A percentile compares a stretch with the other conserved stretches of the same genome.
These are phyloP conservation scores for Coemansia sp. DNA, from an alignment of 192 early-diverging fungal species.

Conservation along the genomic window DNA sequence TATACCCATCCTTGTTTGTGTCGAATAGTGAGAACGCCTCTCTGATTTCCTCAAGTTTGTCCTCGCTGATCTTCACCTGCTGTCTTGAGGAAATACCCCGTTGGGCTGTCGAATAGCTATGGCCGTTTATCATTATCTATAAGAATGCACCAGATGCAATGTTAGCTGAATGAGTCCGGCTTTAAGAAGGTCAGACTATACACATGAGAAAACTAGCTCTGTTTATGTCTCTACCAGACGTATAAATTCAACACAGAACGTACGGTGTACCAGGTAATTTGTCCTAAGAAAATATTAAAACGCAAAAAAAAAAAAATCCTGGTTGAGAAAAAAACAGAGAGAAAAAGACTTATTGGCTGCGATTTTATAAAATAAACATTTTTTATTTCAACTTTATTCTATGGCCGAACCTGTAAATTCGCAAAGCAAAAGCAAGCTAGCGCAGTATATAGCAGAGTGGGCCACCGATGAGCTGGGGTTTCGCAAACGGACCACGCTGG, in stretches of 20 bases:
- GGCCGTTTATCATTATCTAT: constrained; percentile 20
- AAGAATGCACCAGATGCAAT: neutral
- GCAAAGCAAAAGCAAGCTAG: constrained; percentile 23
- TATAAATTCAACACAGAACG: no score
- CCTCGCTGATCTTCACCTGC: constrained; percentile 57
- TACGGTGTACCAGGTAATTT: neutral
- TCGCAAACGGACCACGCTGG: constrained; percentile 36
- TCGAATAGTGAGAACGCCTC: constrained; percentile 65
- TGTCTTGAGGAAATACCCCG: constrained; percentile 6
- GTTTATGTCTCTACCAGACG: neutral
- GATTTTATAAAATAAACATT: constrained; percentile 5
- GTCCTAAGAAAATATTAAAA: neutral
- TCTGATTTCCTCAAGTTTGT: constrained; percentile 64
- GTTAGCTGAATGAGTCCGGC: no score
- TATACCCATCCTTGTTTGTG: constrained; percentile 62
- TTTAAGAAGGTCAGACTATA: no score
- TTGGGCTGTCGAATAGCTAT: constrained; percentile 15
- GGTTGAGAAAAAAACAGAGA: neutral
- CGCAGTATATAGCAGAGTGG: constrained; percentile 37
- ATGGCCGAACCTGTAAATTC: constrained; percentile 4
- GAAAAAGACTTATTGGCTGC: constrained; percentile 13
- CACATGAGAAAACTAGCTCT: neutral
- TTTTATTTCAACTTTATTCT: neutral
- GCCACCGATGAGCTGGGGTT: constrained; percentile 50
- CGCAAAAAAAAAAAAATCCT: constrained; percentile 5